Percentiles rank a stretch among this genome's conserved stretches.
These are phyloP conservation scores for Penicillium hordei DNA, from an alignment of 2,329 filamentous ascomycete genomes.

Conservation along the genomic window DNA sequence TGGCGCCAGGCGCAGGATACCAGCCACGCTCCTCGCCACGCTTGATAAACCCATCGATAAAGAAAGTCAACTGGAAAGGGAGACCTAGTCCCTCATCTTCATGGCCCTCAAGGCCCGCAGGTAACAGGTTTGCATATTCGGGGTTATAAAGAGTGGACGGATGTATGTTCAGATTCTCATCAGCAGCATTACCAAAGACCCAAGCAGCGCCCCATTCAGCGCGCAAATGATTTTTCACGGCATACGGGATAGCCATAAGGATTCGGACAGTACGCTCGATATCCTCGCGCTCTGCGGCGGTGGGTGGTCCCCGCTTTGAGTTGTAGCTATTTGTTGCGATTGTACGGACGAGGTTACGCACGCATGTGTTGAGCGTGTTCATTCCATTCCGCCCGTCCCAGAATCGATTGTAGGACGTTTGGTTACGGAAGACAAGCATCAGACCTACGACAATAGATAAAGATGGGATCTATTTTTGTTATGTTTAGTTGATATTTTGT, in stretches of 20 bases:
- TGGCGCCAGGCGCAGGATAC: conserved; percentile 61
- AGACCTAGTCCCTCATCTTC: conserved; percentile 61
- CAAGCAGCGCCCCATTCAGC: conserved; percentile 59
- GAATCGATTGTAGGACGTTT: conserved; percentile 64
- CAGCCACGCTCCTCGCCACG: conserved; percentile 56
- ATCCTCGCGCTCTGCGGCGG: conserved; percentile 52
- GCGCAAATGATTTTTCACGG: conserved; percentile 64
- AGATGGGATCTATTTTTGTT: conserved; percentile 52
- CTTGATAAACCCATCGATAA: conserved; percentile 61
- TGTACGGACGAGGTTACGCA: conserved; percentile 60
- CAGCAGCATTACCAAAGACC: conserved; percentile 26
- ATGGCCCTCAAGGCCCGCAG: conserved; percentile 51
- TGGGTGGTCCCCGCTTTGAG: conserved; percentile 30
- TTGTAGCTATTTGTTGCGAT: conserved; percentile 53
- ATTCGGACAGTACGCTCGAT: conserved; percentile 60
- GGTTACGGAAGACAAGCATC: conserved; percentile 67
- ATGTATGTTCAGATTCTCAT: conserved; percentile 33
- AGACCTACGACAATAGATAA: conserved; percentile 66
- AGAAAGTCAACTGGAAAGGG: conserved; percentile 60
- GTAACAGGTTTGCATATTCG: conserved; percentile 54
- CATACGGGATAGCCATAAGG: conserved; percentile 62
- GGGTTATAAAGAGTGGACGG: conserved; percentile 39
- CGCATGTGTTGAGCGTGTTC: conserved; percentile 56
- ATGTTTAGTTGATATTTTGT: neutral
- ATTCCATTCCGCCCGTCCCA: conserved; percentile 62